Base-by-base conservation (phyloP, 2,329 filamentous ascomycete genomes). In the Epichloe uncinata region DNA sequence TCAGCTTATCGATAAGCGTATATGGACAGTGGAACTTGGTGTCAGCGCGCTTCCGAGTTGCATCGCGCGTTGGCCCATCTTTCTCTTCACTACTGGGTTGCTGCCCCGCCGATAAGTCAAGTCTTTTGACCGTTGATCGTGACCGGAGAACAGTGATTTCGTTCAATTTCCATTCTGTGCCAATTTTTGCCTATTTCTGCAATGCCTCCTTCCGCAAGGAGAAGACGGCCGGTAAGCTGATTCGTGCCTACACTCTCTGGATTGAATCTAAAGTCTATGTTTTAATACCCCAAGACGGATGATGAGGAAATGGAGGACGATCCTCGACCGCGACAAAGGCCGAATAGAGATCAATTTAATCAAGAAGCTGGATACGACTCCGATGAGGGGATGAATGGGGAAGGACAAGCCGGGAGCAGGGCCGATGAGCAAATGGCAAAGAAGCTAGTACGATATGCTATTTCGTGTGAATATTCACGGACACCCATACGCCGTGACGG, bases 391-490 rank as follows among this genome's bases (percentile, higher is more conserved):
- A 64, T 66, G 59, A 63, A 65, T 7, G 54, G 50, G 3, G 60
- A 63, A 5, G 61, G 53, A 6, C 51, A 55, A 12, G 58, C 60
- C 15, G 64, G 61, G 18, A 64, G 63, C n/a, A 68, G 61, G 34
- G 69, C 66, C 38, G 71, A 75, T 36, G 67, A 73, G 4, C 74
- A 79, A 55, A 63, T 81, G 34, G 74, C 78, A 36, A 83, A 82
- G 65, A 83, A 81, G 59, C 64, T 85, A 16, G 73, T 85, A n/a
- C 75, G 82, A 48, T 83, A 84, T 57, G 80, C 79, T 3, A 63
- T 85, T 22, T 78, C 81, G 4, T 84, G 81, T 64, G 81, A 85
- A 59, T 82, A 75, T 54, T 75, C 79, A 8, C 70, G 81, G 48
- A 72, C 73, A 38, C 70, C 74, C 1, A 82, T 85, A 43, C 72